These are phyloP conservation scores for Heliamphora exappendiculata DNA, from an alignment of 148 eudicot genomes.

Conservation along the genomic window DNA sequence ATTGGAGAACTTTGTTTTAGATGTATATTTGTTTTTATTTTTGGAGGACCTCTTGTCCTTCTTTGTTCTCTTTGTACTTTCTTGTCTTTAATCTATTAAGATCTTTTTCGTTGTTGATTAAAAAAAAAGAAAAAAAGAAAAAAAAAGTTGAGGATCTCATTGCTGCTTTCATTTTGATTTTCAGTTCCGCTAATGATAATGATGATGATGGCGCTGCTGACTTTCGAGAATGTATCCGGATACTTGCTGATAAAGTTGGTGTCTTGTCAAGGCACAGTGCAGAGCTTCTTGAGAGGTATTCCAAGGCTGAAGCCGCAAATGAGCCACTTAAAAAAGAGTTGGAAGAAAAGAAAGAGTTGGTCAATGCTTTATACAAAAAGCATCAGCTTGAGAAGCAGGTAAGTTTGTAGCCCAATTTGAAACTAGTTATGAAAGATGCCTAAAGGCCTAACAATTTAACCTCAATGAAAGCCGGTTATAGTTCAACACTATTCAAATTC, in stretches of 20 bases:
- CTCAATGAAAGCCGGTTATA: too few species aligned
- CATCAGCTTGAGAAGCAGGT: conserved; percentile 96
- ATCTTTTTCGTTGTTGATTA: too few species aligned
- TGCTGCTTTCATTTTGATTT: conserved; percentile 7
- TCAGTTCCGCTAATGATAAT: conserved; percentile 50
- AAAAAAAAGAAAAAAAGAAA: too few species aligned
- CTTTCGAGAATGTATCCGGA: conserved; percentile 62
- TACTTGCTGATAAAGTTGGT: conserved; percentile 91
- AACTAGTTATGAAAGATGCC: too few species aligned
- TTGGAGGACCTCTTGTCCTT: too few species aligned
- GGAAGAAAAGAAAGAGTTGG: conserved; percentile 81
- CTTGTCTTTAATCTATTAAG: too few species aligned
- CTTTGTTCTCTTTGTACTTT: too few species aligned
- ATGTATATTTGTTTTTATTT: not conserved
- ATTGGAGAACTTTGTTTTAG: not conserved
- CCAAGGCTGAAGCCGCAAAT: conserved; percentile 56
- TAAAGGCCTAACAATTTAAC: too few species aligned
- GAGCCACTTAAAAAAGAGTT: conserved; percentile 63
- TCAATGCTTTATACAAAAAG: conserved; percentile 63
- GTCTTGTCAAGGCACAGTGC: conserved; percentile 64
- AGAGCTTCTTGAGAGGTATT: conserved; percentile 72
- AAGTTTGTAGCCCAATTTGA: not conserved
- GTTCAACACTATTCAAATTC: not conserved
- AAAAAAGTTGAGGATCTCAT: not conserved
- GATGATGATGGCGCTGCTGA: conserved; percentile 71